Conservation (phyloP, 2,329 filamentous ascomycete genomes). For the Fusarium nisikadoi region DNA sequence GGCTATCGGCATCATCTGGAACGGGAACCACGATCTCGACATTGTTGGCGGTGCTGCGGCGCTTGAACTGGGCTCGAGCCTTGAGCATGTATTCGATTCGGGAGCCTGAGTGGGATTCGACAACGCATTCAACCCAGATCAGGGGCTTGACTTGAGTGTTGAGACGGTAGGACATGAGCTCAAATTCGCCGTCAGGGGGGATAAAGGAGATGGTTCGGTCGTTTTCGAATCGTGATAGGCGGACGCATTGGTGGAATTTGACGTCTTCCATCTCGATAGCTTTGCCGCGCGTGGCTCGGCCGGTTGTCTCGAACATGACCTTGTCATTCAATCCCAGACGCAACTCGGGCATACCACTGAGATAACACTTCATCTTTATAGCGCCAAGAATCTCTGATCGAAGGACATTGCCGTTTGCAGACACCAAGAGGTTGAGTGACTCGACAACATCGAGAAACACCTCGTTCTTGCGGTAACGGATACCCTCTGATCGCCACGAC, state of each 20-base stretch:
- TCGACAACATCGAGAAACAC: slow-evolving; percentile 98
- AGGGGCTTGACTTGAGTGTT: slow-evolving; percentile 99
- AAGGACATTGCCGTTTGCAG: slow-evolving; percentile 92
- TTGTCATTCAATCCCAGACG: slow-evolving; percentile 97
- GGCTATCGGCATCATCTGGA: slow-evolving; percentile 95
- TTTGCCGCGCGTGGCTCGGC: slow-evolving; percentile 91
- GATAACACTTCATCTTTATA: slow-evolving; percentile 99
- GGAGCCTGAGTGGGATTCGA: slow-evolving; percentile 94
- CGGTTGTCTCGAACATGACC: slow-evolving; percentile 99
- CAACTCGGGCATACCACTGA: slow-evolving; percentile 97
- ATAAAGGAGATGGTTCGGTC: slow-evolving; percentile 99
- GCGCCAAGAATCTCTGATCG: slow-evolving; percentile 96
- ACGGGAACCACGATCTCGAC: slow-evolving; percentile 98
- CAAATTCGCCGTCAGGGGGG: slow-evolving; percentile 97
- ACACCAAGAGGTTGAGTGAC: slow-evolving; percentile 94
- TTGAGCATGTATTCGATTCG: slow-evolving; percentile 99
- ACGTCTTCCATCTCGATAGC: slow-evolving; percentile 99
- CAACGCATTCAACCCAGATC: slow-evolving; percentile 98
- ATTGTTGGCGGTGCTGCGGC: slow-evolving; percentile 96
- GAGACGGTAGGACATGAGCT: slow-evolving; percentile 98
- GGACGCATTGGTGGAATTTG: slow-evolving; percentile 98
- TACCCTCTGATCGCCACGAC: slow-evolving; percentile 97
- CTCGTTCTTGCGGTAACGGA: slow-evolving; percentile 98
- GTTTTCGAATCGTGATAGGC: slow-evolving; percentile 95
- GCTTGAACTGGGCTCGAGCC: slow-evolving; percentile 97